A percentile compares a stretch with the other conserved stretches of the same genome.
These are phyloP conservation scores for Taiozyma onychis DNA, from an alignment of 1,139 yeast genomes.

Conservation along the genomic window DNA sequence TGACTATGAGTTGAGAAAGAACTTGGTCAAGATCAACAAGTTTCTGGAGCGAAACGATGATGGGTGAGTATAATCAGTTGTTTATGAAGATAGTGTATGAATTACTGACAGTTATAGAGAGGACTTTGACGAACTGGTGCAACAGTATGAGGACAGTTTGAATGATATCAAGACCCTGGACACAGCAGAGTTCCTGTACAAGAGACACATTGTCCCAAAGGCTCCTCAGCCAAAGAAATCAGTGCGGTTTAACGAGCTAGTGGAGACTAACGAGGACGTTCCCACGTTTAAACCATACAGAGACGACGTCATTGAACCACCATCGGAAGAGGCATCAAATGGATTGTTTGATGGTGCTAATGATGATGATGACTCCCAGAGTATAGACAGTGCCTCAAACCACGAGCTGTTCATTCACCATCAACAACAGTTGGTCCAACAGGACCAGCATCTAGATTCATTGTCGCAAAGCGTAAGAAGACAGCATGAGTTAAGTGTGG, in stretches of 20 bases:
- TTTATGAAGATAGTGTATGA: not conserved
- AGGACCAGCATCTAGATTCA: constrained; percentile 55
- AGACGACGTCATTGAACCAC: constrained; percentile 30
- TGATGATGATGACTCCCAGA: constrained; percentile 8
- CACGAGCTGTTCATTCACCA: constrained; percentile 59
- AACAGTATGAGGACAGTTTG: constrained; percentile 26
- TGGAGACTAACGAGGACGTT: constrained; percentile 21
- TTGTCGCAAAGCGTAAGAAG: constrained; percentile 57
- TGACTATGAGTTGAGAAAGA: constrained; percentile 44
- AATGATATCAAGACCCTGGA: constrained; percentile 28
- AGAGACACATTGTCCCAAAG: constrained; percentile 7
- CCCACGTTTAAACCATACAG: constrained; percentile 36
- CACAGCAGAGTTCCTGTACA: constrained; percentile 33
- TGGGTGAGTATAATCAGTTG: constrained; percentile 12
- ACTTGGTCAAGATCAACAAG: constrained; percentile 33
- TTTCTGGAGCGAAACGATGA: constrained; percentile 27
- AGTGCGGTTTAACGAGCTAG: constrained; percentile 31
- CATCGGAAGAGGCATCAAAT: constrained; percentile 12
- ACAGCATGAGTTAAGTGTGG: constrained; percentile 61
- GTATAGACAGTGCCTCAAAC: constrained; percentile 34
- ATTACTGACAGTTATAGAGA: constrained; percentile 13
- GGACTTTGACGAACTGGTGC: constrained; percentile 33
- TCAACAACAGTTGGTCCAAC: constrained; percentile 55
- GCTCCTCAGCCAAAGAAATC: constrained; percentile 23
- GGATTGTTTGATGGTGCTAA: constrained; percentile 20